Evolutionary conservation across 345 rosid species (phyloP).

Genomic region (Populus tremula): DNA sequence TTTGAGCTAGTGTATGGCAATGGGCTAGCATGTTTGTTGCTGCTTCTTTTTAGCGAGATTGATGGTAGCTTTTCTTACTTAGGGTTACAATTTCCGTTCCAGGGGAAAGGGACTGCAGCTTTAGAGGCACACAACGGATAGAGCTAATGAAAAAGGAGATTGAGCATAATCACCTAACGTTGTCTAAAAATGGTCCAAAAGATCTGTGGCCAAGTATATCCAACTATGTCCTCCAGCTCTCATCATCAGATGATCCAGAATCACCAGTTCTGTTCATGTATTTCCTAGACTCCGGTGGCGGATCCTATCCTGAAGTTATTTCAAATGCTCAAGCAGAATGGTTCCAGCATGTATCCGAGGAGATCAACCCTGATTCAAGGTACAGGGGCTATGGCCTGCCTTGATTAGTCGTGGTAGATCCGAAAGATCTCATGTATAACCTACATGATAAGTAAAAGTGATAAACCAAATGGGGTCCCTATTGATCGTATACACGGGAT

Average conservation of each 20-base stretch:
- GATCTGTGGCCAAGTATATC: constrained; percentile 85
- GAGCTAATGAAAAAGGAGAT: constrained; percentile 57
- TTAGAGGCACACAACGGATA: constrained; percentile 53
- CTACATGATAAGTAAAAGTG: too few relatives aligned
- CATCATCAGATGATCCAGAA: constrained; percentile 34
- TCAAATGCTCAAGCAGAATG: constrained; percentile 76
- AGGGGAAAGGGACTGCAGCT: constrained; percentile 46
- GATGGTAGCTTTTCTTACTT: constrained; percentile 8
- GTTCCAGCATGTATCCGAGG: constrained; percentile 51
- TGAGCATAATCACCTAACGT: constrained; percentile 42
- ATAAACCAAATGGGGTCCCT: too few relatives aligned
- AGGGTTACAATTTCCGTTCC: constrained; percentile 6
- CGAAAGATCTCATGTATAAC: background rate
- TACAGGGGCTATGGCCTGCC: constrained; percentile 8
- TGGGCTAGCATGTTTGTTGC: too few relatives aligned
- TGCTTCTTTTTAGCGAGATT: background rate
- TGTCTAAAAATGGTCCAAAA: constrained; percentile 52
- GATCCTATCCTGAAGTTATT: constrained; percentile 76
- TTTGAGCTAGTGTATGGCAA: background rate
- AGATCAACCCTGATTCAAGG: constrained; percentile 69
- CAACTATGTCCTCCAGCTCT: constrained; percentile 56
- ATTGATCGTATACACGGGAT: background rate
- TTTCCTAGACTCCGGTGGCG: constrained; percentile 93
- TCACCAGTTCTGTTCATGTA: constrained; percentile 51
- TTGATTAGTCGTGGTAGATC: background rate